A percentile compares a stretch with the other conserved stretches of the same genome.
These are phyloP conservation scores for Haematococcus lacustris DNA, from an alignment of 139 green algal species.

Conservation along the genomic window DNA sequence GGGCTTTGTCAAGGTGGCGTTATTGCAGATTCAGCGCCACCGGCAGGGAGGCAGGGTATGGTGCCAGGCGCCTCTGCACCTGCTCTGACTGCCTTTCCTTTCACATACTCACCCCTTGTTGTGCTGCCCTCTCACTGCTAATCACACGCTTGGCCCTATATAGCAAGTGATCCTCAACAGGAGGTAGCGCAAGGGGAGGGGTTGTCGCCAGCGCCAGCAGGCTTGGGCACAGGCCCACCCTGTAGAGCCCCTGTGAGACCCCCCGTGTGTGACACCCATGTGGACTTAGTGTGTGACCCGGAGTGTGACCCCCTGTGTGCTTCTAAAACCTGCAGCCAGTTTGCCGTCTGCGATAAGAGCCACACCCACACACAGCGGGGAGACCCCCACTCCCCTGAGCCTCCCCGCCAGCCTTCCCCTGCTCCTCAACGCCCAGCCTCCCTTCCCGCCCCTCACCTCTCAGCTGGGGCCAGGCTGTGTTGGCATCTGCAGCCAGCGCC, in stretches of 20 bases:
- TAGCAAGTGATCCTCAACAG: too few species aligned
- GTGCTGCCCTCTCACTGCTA: background rate
- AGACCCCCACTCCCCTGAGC: background rate
- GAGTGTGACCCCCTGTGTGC: background rate
- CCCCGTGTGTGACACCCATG: background rate
- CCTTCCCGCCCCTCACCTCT: background rate
- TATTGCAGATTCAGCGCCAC: background rate
- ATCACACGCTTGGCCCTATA: too few species aligned
- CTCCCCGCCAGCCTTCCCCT: background rate
- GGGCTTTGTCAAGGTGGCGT: background rate
- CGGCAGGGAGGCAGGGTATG: background rate
- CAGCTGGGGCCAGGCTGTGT: background rate
- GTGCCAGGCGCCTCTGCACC: background rate
- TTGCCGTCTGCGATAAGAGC: background rate
- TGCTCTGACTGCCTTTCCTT: background rate
- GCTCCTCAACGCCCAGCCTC: background rate
- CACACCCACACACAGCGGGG: background rate
- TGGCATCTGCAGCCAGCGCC: slow-evolving; percentile 18
- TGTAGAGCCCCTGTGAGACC: too few species aligned
- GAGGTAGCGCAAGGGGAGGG: too few species aligned
- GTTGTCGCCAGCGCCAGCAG: too few species aligned
- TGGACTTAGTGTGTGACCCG: background rate
- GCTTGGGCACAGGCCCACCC: too few species aligned
- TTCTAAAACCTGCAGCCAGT: background rate
- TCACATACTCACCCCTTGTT: background rate